Evolutionary conservation across 371 early-diverging fungal species (phyloP), one percentile per base, ranked within the genome.

Genomic region (Entomophthora muscae): DNA sequence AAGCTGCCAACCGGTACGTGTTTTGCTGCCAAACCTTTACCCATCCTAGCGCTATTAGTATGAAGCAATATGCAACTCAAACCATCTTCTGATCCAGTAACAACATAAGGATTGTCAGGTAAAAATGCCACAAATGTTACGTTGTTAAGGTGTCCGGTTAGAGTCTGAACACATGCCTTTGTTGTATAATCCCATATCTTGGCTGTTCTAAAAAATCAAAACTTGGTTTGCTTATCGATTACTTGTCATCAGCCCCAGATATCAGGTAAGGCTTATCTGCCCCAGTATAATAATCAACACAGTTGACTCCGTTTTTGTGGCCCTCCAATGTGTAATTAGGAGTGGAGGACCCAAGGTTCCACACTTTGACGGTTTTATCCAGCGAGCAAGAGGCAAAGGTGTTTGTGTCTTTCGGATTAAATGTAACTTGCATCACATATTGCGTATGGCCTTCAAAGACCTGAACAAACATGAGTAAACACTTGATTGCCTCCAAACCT

Each of bases 101-200:
- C 72, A 61, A 99, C 90, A 70, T 97, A 92, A 17, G 99, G 99
- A 59, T 97, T 75, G 52, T 90, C 90, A 0, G 98, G 99, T 72
- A 99, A 99, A 78, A 91, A 99, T 27, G 85, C 82, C 2, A 91
- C 87, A 62, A 90, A 84, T 28, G 90, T 87, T n/a, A 98, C 93
- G 68, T 99, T 98, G 65, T 98, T 91, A 17, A 89, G 81, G 73
- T 99, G 99, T 1, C 99, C 99, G 73, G 95, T 93, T 53, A 99
- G 80, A 0, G 91, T 93, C 66, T 93, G 94, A 2, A 98, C 92
- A 66, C 99, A 95, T 28, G 90, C 88, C 75, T 93, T 97, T 79
- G 92, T 98, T 71, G 98, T 97, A 71, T 98, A 99, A 76, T 99
- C 97, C 99, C 99, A 99, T 30, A 99, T 84, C 69, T 97, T 95